Conservation (phyloP, 208 protist species). For the Vickermania ingenoplastis region DNA sequence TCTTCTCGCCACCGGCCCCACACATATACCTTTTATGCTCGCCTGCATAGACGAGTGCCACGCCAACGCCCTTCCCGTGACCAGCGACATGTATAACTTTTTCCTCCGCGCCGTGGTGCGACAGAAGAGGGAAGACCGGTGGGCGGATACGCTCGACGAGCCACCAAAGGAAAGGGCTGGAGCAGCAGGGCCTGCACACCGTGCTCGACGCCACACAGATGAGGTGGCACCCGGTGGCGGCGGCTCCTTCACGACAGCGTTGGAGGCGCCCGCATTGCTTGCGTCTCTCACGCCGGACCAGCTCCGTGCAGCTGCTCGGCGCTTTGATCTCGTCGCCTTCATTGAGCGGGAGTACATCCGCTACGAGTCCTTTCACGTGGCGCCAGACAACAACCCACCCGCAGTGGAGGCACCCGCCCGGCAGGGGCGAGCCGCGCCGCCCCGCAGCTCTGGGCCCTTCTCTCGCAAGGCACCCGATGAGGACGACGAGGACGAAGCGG, state of each 20-base stretch:
- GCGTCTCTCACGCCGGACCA: too few species aligned
- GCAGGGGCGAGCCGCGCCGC: neutral
- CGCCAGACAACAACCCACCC: neutral
- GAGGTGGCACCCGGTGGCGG: neutral
- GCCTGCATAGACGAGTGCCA: slow-evolving; percentile 70
- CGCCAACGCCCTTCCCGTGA: slow-evolving; percentile 59
- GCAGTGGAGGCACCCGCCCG: neutral
- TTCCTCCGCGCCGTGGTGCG: slow-evolving; percentile 51
- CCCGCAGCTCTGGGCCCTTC: neutral
- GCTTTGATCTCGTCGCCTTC: too few species aligned
- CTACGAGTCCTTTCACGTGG: neutral
- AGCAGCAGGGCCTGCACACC: too few species aligned
- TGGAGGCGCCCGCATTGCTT: too few species aligned
- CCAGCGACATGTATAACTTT: slow-evolving; percentile 70
- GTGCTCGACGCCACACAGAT: neutral
- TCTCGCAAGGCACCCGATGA: slow-evolving; percentile 47
- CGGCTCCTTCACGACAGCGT: neutral
- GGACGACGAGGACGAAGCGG: slow-evolving; percentile 65
- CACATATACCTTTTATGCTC: slow-evolving; percentile 50
- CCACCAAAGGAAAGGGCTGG: too few species aligned
- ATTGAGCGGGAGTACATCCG: neutral
- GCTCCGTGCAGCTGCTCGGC: too few species aligned
- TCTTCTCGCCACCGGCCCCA: slow-evolving; percentile 40
- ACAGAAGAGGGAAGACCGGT: neutral
- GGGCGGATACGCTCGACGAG: neutral